These are phyloP conservation scores for Aplosporella prunicola DNA, from an alignment of 2,329 filamentous ascomycete species.

Conservation along the genomic window DNA sequence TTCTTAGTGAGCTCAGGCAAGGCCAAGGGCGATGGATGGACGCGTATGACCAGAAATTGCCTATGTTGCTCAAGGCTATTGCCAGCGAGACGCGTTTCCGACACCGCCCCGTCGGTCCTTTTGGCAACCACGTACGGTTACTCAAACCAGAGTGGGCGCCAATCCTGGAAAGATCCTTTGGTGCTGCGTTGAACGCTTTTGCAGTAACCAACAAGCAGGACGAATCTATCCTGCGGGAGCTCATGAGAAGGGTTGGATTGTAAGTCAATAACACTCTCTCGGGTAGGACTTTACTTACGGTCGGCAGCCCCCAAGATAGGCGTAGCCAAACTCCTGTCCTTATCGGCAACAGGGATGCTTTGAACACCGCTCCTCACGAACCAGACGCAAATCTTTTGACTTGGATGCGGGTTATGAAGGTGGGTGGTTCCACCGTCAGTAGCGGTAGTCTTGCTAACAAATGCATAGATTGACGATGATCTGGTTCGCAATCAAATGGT, in stretches of 20 bases:
- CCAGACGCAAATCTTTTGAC: constrained; percentile 67
- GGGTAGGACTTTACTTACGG: neutral
- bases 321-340: constrained; percentile 1
- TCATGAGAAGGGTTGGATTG: constrained; percentile 55
- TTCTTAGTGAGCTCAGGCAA: constrained; percentile 44
- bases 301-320: neutral
- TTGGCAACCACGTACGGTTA: constrained; percentile 70
- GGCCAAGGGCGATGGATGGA: constrained; percentile 52
- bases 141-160: constrained; percentile 72
- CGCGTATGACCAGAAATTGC: constrained; percentile 55
- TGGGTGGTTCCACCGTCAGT: constrained; percentile 24
- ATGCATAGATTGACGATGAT: constrained; percentile 60
- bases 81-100: constrained; percentile 59
- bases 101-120: constrained; percentile 68
- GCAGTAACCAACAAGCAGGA: constrained; percentile 72
- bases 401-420: constrained; percentile 63
- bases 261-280: constrained; percentile 19
- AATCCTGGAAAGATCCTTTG: constrained; percentile 69
- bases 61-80: constrained; percentile 58
- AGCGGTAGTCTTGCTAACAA: constrained; percentile 15
- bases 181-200: constrained; percentile 63
- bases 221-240: constrained; percentile 53
- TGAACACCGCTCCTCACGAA: constrained; percentile 59
- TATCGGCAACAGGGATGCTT: constrained; percentile 49
- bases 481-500: constrained; percentile 72